Base-by-base conservation (phyloP, 192 early-diverging fungal genomes). In the Diversispora eburnea region DNA sequence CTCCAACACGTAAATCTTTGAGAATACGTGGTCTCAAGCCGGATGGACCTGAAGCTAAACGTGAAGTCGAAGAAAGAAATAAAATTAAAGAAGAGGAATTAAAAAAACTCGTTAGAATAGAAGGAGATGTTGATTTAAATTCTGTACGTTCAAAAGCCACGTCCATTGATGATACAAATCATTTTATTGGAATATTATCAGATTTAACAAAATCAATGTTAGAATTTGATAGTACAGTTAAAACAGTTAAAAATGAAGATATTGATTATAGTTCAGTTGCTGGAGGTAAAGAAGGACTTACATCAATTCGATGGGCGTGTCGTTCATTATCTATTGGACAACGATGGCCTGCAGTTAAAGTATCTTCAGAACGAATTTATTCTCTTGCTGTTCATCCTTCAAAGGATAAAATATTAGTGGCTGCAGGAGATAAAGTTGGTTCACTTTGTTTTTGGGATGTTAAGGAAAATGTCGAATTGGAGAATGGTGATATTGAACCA, bases 401-500 rank as follows among this genome's bases (percentile, higher is more conserved):
- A 20, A 73, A 43, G 8, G 79, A 77, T 20, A 87, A 87, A 72
- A 42, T 90, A 20, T 46, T 89, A 20, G 86, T 75, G 12, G 81
- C 78, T 59, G 82, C 76, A 10, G 84, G 85, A 1, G 86, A 85
- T 62, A 80, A 83, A 33, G 58, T 66, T 0, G 87, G 88, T 20
- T 77, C 80, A 57, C 61, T 89, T 8, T 78, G 85, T 9, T 85
- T 91, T 49, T 90, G 89, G 86, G 83, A 88, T 58, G 66, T 89
- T 20, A 77, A 86, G 39, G 82, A 81, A 48, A 63, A 67, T n/a
- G 72, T 78, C 8, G 77, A 77, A 20, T 73, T 77, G 1, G 75
- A 75, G 6, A 78, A 83, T 20, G 77, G 66, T 0, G 82, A 85
- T 17, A 73, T 77, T 33, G 82, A 86, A 13, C 85, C 86, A 9